A percentile compares a stretch with the other conserved stretches of the same genome.
Evolutionary conservation across 768 basidiomycete species (phyloP).

Genomic region (Coprinopsis sp.): DNA sequence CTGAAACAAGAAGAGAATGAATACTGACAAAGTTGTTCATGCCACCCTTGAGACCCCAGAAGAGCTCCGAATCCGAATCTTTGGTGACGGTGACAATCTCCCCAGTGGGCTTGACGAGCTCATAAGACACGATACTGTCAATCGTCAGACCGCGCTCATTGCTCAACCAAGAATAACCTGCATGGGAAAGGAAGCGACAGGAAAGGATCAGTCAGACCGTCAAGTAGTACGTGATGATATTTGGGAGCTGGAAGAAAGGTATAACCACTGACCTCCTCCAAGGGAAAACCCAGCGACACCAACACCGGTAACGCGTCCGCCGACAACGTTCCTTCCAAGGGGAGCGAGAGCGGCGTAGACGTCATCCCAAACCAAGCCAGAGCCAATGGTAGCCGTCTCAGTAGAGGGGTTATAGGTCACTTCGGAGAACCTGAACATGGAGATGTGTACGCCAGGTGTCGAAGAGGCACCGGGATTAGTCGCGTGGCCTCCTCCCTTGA

Average conservation of each 20-base stretch:
- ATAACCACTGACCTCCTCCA: constrained; percentile 54
- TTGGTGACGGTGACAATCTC: constrained; percentile 32
- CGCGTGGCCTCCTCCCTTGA: constrained; percentile 62
- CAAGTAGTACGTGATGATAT: constrained; percentile 19
- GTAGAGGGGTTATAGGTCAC: constrained; percentile 36
- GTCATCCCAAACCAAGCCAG: constrained; percentile 62
- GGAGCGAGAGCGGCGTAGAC: constrained; percentile 50
- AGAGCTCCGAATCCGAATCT: constrained; percentile 31
- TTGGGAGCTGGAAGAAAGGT: constrained; percentile 25
- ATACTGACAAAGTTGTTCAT: constrained; percentile 50
- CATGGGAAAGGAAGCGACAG: constrained; percentile 24
- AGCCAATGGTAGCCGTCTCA: constrained; percentile 38
- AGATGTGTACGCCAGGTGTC: constrained; percentile 54
- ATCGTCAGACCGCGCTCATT: constrained; percentile 57
- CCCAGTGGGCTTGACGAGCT: constrained; percentile 56
- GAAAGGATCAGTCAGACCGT: not conserved
- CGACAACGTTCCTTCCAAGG: constrained; percentile 49
- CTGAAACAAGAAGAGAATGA: not conserved
- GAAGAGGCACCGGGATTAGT: constrained; percentile 56
- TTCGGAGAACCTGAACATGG: constrained; percentile 45
- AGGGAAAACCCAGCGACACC: constrained; percentile 57
- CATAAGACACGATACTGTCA: constrained; percentile 52
- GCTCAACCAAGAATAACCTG: constrained; percentile 61
- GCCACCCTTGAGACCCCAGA: constrained; percentile 46
- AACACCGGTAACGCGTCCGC: constrained; percentile 53